Conservation (phyloP, 2,329 filamentous ascomycete species). For the Alternaria arborescens region DNA sequence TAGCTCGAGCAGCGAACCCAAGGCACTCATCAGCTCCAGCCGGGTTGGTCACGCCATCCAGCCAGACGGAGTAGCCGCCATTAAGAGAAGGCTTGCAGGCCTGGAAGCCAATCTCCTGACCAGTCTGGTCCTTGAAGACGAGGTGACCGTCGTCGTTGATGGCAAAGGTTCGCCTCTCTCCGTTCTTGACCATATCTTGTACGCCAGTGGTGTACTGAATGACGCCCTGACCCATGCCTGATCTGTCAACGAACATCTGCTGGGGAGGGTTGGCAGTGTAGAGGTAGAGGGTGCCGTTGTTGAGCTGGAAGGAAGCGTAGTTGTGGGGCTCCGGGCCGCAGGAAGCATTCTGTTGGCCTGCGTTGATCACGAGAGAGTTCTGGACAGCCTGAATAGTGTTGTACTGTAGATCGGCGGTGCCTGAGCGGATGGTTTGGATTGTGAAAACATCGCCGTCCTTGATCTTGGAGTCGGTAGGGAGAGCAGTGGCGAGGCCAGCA, state of each 20-base stretch:
- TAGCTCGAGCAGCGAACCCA: slow-evolving; percentile 42
- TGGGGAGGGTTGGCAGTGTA: slow-evolving; percentile 59
- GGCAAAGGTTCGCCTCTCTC: slow-evolving; percentile 59
- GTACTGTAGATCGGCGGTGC: slow-evolving; percentile 58
- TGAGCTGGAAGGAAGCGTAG: slow-evolving; percentile 62
- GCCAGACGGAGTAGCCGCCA: slow-evolving; percentile 48
- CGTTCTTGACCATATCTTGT: slow-evolving; percentile 51
- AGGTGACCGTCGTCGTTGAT: slow-evolving; percentile 58
- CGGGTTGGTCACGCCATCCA: slow-evolving; percentile 26
- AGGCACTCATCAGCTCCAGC: slow-evolving; percentile 47
- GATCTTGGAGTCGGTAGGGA: slow-evolving; percentile 28
- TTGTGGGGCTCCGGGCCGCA: slow-evolving; percentile 53
- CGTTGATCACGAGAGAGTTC: slow-evolving; percentile 56
- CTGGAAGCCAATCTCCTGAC: slow-evolving; percentile 54
- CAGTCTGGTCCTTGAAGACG: slow-evolving; percentile 47
- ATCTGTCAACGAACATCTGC: slow-evolving; percentile 63
- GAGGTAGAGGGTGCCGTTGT: slow-evolving; percentile 56
- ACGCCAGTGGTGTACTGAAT: slow-evolving; percentile 63
- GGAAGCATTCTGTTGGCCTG: slow-evolving; percentile 56
- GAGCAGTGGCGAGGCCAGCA: slow-evolving; percentile 12
- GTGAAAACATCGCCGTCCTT: slow-evolving; percentile 54
- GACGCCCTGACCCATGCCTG: slow-evolving; percentile 66
- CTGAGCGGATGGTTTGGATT: slow-evolving; percentile 61
- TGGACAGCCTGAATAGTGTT: slow-evolving; percentile 56
- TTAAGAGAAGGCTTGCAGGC: slow-evolving; percentile 62